A percentile compares a stretch with the other conserved stretches of the same genome.
Conservation (phyloP, 345 rosid genomes). For the Cardamine chenopodiifolia region DNA sequence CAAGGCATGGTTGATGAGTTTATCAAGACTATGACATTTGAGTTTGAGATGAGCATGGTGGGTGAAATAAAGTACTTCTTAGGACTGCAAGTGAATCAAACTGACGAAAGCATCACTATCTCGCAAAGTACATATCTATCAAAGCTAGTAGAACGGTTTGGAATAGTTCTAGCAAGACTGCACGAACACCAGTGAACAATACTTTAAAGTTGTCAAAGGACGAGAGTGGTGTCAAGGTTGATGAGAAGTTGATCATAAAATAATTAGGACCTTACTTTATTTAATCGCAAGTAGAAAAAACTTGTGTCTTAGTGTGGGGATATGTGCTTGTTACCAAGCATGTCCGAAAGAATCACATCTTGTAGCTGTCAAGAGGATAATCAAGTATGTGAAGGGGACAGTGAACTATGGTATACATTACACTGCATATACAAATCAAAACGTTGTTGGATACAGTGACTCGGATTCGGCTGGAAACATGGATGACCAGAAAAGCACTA, state of each 20-base stretch:
- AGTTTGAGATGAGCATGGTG: background rate
- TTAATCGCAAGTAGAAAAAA: too few species aligned
- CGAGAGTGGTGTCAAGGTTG: fast-evolving
- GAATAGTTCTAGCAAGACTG: background rate
- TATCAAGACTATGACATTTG: background rate
- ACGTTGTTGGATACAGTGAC: too few species aligned
- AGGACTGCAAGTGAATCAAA: background rate
- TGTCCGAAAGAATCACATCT: too few species aligned
- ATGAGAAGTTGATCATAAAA: background rate
- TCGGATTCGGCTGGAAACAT: background rate
- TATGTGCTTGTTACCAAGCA: too few species aligned
- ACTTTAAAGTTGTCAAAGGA: background rate
- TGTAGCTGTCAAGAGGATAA: too few species aligned
- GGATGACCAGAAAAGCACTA: background rate
- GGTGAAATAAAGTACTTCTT: background rate
- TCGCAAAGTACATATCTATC: background rate
- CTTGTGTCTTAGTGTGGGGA: too few species aligned
- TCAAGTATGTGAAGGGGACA: too few species aligned
- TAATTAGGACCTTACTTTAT: background rate
- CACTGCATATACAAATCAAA: too few species aligned
- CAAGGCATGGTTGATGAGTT: background rate
- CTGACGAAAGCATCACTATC: background rate
- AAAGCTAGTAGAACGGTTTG: background rate
- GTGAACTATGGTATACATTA: too few species aligned
- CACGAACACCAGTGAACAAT: background rate